Percentiles rank a stretch among this genome's conserved stretches.
These are phyloP conservation scores for Kockiozyma suomiensis DNA, from an alignment of 805 yeast genomes.

Conservation along the genomic window DNA sequence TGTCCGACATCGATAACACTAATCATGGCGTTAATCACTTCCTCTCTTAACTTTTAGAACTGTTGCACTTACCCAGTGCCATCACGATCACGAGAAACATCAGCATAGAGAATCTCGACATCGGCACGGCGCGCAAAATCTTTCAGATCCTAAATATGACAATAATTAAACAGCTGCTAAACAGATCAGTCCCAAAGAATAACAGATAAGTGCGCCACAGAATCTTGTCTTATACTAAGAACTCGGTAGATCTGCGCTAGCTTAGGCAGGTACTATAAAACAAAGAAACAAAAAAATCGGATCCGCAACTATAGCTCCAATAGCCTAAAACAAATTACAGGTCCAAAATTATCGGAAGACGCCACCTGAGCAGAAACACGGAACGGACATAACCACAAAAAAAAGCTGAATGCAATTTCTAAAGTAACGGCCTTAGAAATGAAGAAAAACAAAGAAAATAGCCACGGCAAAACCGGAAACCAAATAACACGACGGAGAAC, in stretches of 20 bases:
- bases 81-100: constrained; percentile 43
- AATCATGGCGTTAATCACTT: background rate
- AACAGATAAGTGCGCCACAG: background rate
- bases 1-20: constrained; percentile 43
- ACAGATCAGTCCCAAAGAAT: background rate
- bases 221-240: no score
- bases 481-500: background rate
- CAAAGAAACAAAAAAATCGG: background rate
- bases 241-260: no score
- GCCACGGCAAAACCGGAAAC: background rate
- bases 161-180: background rate
- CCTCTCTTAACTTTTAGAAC: background rate
- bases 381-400: background rate
- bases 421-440: background rate
- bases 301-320: background rate
- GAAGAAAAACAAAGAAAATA: background rate
- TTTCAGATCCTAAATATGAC: constrained; percentile 60
- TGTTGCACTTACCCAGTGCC: constrained; percentile 40
- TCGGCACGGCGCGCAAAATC: constrained; percentile 66
- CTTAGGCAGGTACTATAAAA: no score
- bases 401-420: background rate
- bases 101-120: constrained; percentile 45
- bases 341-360: background rate
- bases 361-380: background rate
- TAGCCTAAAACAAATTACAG: background rate